phyloP scores from a whole-genome alignment of 2,329 filamentous ascomycete genomes.

The Colletotrichum tropicale region DNA sequence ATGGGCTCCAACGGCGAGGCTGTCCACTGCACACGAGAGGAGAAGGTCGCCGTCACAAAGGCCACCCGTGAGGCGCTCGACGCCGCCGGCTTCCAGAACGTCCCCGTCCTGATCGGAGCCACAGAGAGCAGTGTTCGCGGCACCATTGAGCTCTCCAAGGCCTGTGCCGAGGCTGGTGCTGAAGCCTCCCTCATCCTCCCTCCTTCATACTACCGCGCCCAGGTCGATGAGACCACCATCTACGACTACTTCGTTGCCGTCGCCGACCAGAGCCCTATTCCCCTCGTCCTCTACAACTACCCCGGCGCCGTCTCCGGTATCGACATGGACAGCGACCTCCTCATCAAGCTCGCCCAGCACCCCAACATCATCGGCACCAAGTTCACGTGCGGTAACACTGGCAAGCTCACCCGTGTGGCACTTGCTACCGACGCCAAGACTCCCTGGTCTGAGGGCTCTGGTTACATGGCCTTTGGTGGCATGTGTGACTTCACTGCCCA shows the following conservation, averaged over 20 bases:
- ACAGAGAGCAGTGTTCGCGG: constrained; percentile 82
- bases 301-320: constrained; percentile 85
- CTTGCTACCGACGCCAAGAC: constrained; percentile 74
- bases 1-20: constrained; percentile 94
- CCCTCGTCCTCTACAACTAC: constrained; percentile 91
- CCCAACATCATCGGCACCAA: constrained; percentile 88
- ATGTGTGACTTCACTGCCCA: constrained; percentile 89
- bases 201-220: constrained; percentile 81
- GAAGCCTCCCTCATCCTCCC: constrained; percentile 83
- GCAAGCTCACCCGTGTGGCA: constrained; percentile 85
- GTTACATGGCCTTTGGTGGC: constrained; percentile 86
- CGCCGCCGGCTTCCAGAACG: constrained; percentile 74
- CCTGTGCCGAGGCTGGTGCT: constrained; percentile 71
- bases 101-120: constrained; percentile 84
- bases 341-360: constrained; percentile 80
- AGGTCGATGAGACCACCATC: constrained; percentile 76
- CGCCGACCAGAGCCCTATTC: constrained; percentile 76
- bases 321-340: constrained; percentile 87
- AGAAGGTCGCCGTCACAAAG: constrained; percentile 76
- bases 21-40: constrained; percentile 79
- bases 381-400: constrained; percentile 90
- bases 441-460: constrained; percentile 60
- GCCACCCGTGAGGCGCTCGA: constrained; percentile 84
- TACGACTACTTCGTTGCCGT: constrained; percentile 77
- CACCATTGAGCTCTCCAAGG: constrained; percentile 76